These are phyloP conservation scores for Apiospora arundinis DNA, from an alignment of 2,329 filamentous ascomycete genomes.

Conservation along the genomic window DNA sequence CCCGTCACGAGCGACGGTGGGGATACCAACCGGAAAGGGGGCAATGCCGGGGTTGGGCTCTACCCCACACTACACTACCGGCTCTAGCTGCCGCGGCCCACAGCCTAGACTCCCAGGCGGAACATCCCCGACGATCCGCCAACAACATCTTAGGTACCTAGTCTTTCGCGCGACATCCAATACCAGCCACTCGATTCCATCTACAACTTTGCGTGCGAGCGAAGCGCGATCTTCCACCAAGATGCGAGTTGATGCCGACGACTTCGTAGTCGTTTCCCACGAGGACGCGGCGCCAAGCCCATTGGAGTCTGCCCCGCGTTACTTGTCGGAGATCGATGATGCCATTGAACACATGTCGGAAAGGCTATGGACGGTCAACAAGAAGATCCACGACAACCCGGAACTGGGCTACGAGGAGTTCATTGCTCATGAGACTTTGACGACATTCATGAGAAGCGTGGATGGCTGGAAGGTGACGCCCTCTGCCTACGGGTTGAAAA, in stretches of 20 bases:
- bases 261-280: conserved; percentile 12
- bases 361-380: conserved; percentile 52
- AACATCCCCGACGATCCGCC: too few species aligned
- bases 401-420: conserved; percentile 55
- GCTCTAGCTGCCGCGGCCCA: too few species aligned
- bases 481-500: conserved; percentile 57
- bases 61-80: too few species aligned
- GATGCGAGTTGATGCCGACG: conserved; percentile 12
- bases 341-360: conserved; percentile 46
- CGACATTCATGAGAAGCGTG: conserved; percentile 50
- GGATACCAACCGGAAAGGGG: too few species aligned
- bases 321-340: conserved; percentile 45
- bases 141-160: too few species aligned
- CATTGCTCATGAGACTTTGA: conserved; percentile 57
- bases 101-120: too few species aligned
- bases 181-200: too few species aligned
- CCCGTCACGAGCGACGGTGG: too few species aligned
- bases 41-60: too few species aligned
- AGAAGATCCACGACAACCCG: conserved; percentile 58
- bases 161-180: too few species aligned
- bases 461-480: conserved; percentile 57
- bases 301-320: conserved; percentile 23
- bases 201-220: too few species aligned
- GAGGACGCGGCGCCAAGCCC: neutral
- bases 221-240: neutral